Conservation (phyloP, 2,329 filamentous ascomycete species). For the Trichoderma sp. region DNA sequence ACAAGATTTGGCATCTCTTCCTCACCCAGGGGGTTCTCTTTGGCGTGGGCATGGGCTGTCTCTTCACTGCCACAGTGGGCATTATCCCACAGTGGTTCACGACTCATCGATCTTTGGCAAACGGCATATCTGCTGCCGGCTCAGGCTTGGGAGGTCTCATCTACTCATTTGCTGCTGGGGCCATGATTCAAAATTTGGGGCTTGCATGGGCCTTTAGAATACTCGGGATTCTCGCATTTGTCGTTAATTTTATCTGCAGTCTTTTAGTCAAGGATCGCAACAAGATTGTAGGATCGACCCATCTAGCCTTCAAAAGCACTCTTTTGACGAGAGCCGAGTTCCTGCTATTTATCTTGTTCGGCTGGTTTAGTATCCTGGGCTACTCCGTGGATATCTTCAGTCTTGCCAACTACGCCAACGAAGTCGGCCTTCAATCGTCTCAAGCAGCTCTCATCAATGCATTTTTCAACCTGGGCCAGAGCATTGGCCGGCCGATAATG, state of each 20-base stretch:
- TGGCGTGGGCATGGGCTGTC: slow-evolving; percentile 73
- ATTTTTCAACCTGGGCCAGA: slow-evolving; percentile 65
- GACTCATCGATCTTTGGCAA: slow-evolving; percentile 64
- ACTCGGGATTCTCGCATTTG: slow-evolving; percentile 60
- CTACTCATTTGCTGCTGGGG: slow-evolving; percentile 64
- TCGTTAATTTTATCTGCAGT: slow-evolving; percentile 61
- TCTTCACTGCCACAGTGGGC: slow-evolving; percentile 66
- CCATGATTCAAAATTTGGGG: slow-evolving; percentile 63
- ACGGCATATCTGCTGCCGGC: slow-evolving; percentile 65
- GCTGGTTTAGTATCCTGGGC: slow-evolving; percentile 67
- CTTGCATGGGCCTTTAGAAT: slow-evolving; percentile 66
- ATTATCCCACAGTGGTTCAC: slow-evolving; percentile 74
- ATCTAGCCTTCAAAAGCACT: slow-evolving; percentile 61
- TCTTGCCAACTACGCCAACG: slow-evolving; percentile 67
- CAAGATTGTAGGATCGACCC: slow-evolving; percentile 63
- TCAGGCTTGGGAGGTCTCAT: slow-evolving; percentile 70
- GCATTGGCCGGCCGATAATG: slow-evolving; percentile 66
- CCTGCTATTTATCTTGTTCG: slow-evolving; percentile 62
- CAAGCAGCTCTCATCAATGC: slow-evolving; percentile 72
- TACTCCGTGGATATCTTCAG: slow-evolving; percentile 77
- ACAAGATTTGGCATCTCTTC: slow-evolving; percentile 70
- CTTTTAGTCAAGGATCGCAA: slow-evolving; percentile 69
- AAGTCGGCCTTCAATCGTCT: slow-evolving; percentile 61
- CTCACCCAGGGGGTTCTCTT: slow-evolving; percentile 73
- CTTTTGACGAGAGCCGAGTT: slow-evolving; percentile 63